These are phyloP conservation scores for Magnaporthales sp. DNA, from an alignment of 2,329 filamentous ascomycete genomes.

Conservation along the genomic window DNA sequence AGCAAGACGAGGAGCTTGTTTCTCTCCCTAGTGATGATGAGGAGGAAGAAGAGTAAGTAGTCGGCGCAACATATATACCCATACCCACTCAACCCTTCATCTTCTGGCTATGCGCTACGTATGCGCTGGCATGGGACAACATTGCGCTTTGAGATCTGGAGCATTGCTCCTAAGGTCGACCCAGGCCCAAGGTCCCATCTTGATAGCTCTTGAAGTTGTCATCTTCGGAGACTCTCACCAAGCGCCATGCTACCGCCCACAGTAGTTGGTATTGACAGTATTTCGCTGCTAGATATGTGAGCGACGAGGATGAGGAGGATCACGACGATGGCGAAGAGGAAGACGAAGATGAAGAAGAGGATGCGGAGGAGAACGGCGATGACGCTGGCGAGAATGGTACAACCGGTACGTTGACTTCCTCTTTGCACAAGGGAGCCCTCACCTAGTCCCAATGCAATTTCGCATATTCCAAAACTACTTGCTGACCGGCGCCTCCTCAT, in stretches of 20 bases:
- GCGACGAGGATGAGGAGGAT: constrained; percentile 18
- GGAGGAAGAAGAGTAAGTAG: constrained; percentile 45
- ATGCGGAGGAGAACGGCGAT: constrained; percentile 28
- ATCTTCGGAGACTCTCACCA: neutral
- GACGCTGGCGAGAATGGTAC: constrained; percentile 26
- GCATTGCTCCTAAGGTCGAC: neutral
- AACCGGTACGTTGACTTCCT: constrained; percentile 21
- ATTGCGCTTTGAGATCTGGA: neutral
- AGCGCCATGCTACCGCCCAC: neutral
- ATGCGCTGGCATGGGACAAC: constrained; percentile 8
- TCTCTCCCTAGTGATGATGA: constrained; percentile 43
- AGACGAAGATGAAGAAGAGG: constrained; percentile 30
- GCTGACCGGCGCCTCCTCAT: constrained; percentile 1
- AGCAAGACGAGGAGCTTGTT: constrained; percentile 44
- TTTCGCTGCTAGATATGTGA: constrained; percentile 13
- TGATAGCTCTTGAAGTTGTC: neutral
- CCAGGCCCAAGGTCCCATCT: neutral
- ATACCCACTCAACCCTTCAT: constrained; percentile 19
- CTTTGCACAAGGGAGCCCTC: neutral
- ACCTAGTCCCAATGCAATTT: neutral
- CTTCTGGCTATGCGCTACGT: constrained; percentile 7
- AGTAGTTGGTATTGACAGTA: neutral
- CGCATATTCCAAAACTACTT: neutral
- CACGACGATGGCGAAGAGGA: constrained; percentile 18
- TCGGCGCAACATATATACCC: neutral